Percentiles rank a stretch among this genome's conserved stretches.
Conservation (phyloP, 768 basidiomycete species). For the Boletus tomentosulus region DNA sequence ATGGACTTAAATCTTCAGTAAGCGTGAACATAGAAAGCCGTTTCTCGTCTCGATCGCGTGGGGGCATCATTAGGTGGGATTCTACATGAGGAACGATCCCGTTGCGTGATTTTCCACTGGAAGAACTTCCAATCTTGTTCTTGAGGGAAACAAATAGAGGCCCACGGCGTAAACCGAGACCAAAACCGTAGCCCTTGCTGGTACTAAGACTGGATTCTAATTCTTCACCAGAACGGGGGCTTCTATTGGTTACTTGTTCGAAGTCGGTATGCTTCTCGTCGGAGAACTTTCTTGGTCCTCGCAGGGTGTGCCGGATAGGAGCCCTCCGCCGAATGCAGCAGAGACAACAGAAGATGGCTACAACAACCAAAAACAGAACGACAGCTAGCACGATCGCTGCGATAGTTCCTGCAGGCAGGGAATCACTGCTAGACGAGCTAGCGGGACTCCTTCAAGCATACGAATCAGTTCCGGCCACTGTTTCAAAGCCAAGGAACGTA, state of each 20-base stretch:
- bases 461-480: not conserved
- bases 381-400: conserved; percentile 61
- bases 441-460: conserved; percentile 15
- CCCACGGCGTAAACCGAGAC: conserved; percentile 28
- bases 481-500: conserved; percentile 17
- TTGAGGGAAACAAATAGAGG: conserved; percentile 25
- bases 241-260: conserved; percentile 7
- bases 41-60: conserved; percentile 26
- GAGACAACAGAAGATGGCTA: conserved; percentile 41
- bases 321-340: conserved; percentile 46
- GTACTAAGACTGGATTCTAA: conserved; percentile 28
- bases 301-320: conserved; percentile 19
- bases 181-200: conserved; percentile 33
- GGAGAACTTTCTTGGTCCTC: not conserved
- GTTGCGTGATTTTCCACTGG: conserved; percentile 16
- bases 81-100: conserved; percentile 9
- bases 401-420: conserved; percentile 52
- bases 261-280: conserved; percentile 5
- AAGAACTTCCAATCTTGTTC: conserved; percentile 17
- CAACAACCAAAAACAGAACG: conserved; percentile 46
- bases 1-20: conserved; percentile 6
- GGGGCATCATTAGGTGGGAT: conserved; percentile 22
- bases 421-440: conserved; percentile 11
- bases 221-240: conserved; percentile 20
- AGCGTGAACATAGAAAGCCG: conserved; percentile 24